Evolutionary conservation across 2,329 filamentous ascomycete species (phyloP), one percentile per base, ranked within the genome.

Genomic region (Xylariaceae sp.): DNA sequence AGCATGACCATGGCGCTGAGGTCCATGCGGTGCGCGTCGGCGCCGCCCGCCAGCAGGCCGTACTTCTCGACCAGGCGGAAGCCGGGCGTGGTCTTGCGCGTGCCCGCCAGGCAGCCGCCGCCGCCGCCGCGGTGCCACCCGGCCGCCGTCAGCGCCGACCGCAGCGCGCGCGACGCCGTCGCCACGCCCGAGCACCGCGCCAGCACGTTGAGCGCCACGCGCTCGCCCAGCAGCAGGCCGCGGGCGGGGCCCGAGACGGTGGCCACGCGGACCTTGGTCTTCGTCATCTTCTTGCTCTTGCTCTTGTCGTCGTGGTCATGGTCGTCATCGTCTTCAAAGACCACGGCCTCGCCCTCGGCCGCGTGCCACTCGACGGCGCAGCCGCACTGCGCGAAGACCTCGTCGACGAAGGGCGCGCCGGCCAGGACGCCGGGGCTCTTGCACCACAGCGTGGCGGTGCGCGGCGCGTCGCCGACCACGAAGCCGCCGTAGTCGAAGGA

Each of bases 21-120:
- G 58, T 98, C 92, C 63, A 94, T 86, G 19, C 92, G 72, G 60
- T 98, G 92, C 3, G 81, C 77, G 61, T 98, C 92, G 12, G 87
- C 89, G 9, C 92, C 92, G 36, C 90, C 92, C 12, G 94, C 82
- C 15, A 95, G 67, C 82, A 98, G 95, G 47, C 88, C 92, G 60
- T 98, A 98, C 65, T 98, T 98, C 63, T 98, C 92, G 8, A 96
- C 89, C 4, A 96, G 66, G 9, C 92, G 74, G 64, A 96, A 98
- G 0, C 92, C 92, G 0, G 92, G 92, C 0, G 92, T 98, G 0
- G 92, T 98, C 68, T 98, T 98, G 55, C 92, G 75, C 29, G 92
- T 98, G 27, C 92, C 92, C 0, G 92, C 90, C n/a, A 98, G 67
- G 2, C 80, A 81, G 38, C 90, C 90, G 18, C 65, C 67, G n/a